Base-by-base conservation (phyloP, 805 yeast species). In the Zygotorulaspora chibaensis region DNA sequence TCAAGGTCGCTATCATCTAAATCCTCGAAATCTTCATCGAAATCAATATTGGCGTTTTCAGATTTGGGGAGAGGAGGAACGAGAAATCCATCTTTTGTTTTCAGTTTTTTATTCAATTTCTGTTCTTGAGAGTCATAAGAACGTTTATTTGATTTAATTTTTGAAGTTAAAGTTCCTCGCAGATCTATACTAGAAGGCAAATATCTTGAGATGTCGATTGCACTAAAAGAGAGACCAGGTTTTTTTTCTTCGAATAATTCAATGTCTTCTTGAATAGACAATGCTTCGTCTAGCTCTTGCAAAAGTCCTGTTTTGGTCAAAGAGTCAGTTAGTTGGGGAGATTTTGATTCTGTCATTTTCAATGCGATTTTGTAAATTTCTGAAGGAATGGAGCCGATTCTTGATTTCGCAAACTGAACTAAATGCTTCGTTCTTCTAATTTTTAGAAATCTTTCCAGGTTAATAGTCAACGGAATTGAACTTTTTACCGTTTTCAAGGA, bases 351-450 rank as follows among this genome's bases (percentile, higher is more conserved):
- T 15, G 85, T 70, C 33, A 75, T 59, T 13, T 65, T 53, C 46
- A 93, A 73, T 3, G 82, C 79, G 9, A 72, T 63, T 38, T 72
- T 71, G 60, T 86, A 91, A 9, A 93, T 73, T 36, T 71, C 65
- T 0, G 93, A 73, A 0, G 95, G 73, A 2, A 84, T 63, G 6
- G 73, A 66, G 2, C 98, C 98, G 27, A 89, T 65, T 43, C 87
- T 74, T 38, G 84, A 82, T 26, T 74, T 71, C 11, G 83, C 84
- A 40, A 84, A 73, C 28, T 77, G 77, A 1, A 71, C 77, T 12
- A 93, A 71, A 53, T 84, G 84, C 37, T 69, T 63, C 9, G 84
- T 74, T 53, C 97, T 75, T 56, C 82, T 72, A 28, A 76, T 67
- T 58, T 87, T 83, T 42, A 85, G 72, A 55, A 77, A 89, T 54